Conservation (phyloP, 805 yeast genomes). For the Candida germanica region DNA sequence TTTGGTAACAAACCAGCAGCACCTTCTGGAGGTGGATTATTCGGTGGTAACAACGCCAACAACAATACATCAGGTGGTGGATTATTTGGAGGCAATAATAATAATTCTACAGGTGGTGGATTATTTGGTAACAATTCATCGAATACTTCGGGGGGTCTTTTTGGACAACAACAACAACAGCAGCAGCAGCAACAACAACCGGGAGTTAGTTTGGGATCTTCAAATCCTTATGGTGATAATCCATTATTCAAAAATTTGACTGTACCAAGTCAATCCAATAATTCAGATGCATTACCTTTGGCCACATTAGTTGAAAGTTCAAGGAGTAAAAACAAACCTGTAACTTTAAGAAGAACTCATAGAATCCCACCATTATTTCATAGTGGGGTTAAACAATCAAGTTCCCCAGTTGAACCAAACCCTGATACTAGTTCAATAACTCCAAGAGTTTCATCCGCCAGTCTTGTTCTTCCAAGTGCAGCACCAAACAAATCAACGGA, state of each 20-base stretch:
- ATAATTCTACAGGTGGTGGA: conserved; percentile 19
- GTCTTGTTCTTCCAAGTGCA: not conserved
- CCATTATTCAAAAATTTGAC: conserved; percentile 57
- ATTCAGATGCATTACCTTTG: conserved; percentile 18
- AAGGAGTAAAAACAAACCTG: conserved; percentile 47
- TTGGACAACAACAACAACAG: conserved; percentile 35
- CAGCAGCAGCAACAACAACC: conserved; percentile 18
- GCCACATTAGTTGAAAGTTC: conserved; percentile 25
- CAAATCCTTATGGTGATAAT: conserved; percentile 75
- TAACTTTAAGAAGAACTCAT: conserved; percentile 57
- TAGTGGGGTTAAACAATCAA: conserved; percentile 4
- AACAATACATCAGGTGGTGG: conserved; percentile 7
- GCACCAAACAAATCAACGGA: conserved; percentile 44
- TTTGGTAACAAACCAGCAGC: conserved; percentile 17
- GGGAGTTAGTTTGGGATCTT: conserved; percentile 29
- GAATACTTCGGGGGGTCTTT: conserved; percentile 26
- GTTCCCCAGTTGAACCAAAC: conserved; percentile 1
- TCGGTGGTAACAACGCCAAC: conserved; percentile 21
- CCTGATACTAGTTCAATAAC: not conserved
- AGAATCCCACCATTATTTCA: conserved; percentile 55
- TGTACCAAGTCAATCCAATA: conserved; percentile 19
- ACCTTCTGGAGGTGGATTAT: conserved; percentile 17
- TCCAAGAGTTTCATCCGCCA: not conserved
- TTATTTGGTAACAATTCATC: conserved; percentile 22
- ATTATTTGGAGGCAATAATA: conserved; percentile 9